A percentile compares a stretch with the other conserved stretches of the same genome.
phyloP scores from a whole-genome alignment of 805 yeast species.

The Metschnikowia reukaufii region DNA sequence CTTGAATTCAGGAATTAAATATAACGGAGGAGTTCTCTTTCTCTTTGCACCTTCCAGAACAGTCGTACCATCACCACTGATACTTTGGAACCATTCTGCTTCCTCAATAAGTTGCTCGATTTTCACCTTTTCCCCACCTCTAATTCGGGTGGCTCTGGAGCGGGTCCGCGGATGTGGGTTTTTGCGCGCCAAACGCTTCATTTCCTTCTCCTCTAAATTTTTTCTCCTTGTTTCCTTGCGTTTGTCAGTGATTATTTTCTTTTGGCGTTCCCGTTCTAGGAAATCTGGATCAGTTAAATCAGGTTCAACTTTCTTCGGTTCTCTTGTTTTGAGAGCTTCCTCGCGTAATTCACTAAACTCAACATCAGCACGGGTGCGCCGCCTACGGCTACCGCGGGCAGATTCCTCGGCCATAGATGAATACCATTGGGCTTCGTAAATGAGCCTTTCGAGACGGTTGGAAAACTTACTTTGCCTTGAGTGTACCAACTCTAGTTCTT shows the following conservation, averaged over 20 bases:
- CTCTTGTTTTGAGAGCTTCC: slow-evolving; percentile 8
- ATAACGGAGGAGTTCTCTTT: slow-evolving; percentile 28
- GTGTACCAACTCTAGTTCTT: slow-evolving; percentile 26
- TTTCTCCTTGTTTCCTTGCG: slow-evolving; percentile 8
- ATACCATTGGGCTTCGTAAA: slow-evolving; percentile 44
- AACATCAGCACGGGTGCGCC: slow-evolving; percentile 17
- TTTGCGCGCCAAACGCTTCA: slow-evolving; percentile 1
- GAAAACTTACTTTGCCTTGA: slow-evolving; percentile 30
- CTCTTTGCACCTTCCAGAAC: slow-evolving; percentile 37
- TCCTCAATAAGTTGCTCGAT: slow-evolving; percentile 22
- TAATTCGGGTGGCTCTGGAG: slow-evolving; percentile 1
- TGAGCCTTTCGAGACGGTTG: slow-evolving; percentile 30
- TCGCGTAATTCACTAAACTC: slow-evolving; percentile 20
- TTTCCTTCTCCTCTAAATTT: slow-evolving; percentile 10
- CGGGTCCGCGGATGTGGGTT: slow-evolving; percentile 6
- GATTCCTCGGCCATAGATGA: slow-evolving; percentile 22
- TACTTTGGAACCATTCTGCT: slow-evolving; percentile 39
- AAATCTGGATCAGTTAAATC: slow-evolving; percentile 2
- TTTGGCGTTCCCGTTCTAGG: slow-evolving; percentile 2
- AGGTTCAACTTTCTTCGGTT: slow-evolving; percentile 6
- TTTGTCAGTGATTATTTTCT: slow-evolving; percentile 6
- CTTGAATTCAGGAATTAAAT: slow-evolving; percentile 28
- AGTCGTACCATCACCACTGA: slow-evolving; percentile 36
- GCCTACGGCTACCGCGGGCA: slow-evolving; percentile 17
- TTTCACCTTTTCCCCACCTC: slow-evolving; percentile 4